phyloP scores from a whole-genome alignment of 257 asterid genomes.

The Schizonepeta tenuifolia region DNA sequence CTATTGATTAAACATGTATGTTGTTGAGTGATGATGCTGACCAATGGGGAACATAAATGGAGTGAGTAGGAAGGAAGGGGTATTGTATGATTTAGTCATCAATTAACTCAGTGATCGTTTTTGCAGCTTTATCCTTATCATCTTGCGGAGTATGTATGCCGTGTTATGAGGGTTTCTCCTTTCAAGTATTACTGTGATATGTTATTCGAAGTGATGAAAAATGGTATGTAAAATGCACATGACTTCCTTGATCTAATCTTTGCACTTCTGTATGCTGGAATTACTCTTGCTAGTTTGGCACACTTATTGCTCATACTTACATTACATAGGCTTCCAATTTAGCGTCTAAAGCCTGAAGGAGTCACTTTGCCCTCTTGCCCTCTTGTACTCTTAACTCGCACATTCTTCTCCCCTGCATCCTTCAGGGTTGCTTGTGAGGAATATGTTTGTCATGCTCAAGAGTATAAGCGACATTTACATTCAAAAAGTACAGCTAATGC shows the following conservation, averaged over 20 bases:
- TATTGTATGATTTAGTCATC: constrained; percentile 14
- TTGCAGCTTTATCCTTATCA: constrained; percentile 97
- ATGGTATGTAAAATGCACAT: constrained; percentile 58
- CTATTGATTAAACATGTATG: constrained; percentile 1
- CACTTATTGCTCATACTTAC: constrained; percentile 11
- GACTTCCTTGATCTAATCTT: constrained; percentile 26
- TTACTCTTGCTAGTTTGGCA: constrained; percentile 24
- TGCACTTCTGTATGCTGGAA: constrained; percentile 3
- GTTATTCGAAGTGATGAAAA: constrained; percentile 96
- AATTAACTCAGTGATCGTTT: constrained; percentile 36
- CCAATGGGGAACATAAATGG: constrained; percentile 8
- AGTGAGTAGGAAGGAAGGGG: not conserved
- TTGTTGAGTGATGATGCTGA: constrained; percentile 9
- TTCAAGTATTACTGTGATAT: constrained; percentile 98
- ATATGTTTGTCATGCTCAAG: not conserved
- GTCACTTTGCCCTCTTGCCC: constrained; percentile 2
- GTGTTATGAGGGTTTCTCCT: constrained; percentile 97
- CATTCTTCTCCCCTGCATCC: not conserved
- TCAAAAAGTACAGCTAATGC: not conserved
- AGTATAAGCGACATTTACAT: not conserved
- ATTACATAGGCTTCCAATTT: constrained; percentile 15
- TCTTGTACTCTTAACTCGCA: not conserved
- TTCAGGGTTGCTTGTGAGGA: constrained; percentile 16
- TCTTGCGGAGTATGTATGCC: constrained; percentile 96
- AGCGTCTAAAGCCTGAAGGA: not conserved